A percentile compares a stretch with the other conserved stretches of the same genome.
phyloP scores from a whole-genome alignment of 306 rosid species.

The Hippophae gyantsensis region DNA sequence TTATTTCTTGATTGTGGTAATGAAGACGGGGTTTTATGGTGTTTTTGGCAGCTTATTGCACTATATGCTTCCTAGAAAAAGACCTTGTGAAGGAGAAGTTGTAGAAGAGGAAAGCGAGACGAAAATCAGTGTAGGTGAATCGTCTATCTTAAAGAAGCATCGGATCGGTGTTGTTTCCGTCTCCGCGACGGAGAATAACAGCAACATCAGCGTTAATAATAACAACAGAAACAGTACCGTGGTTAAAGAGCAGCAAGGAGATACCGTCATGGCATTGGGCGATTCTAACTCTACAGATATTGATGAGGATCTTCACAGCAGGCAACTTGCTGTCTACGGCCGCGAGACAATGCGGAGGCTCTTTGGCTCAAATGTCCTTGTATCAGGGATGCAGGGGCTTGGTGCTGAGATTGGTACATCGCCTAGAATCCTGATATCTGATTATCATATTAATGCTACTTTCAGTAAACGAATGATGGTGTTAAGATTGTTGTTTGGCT shows the following conservation, averaged over 20 bases:
- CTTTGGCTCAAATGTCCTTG: constrained; percentile 23
- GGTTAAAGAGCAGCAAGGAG: neutral
- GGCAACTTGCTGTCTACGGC: constrained; percentile 29
- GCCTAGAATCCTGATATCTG: neutral
- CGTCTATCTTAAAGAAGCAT: constrained; percentile 16
- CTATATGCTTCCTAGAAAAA: constrained; percentile 38
- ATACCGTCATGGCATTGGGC: constrained; percentile 17
- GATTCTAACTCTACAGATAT: constrained; percentile 12
- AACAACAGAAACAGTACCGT: neutral
- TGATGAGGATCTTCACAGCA: constrained; percentile 29
- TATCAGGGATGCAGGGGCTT: constrained; percentile 26
- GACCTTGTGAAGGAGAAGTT: constrained; percentile 25
- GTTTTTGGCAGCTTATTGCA: constrained; percentile 21
- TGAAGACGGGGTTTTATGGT: neutral
- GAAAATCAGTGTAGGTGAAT: neutral
- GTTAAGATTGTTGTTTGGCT: no score
- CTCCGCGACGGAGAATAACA: constrained; percentile 4
- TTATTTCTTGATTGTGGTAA: neutral
- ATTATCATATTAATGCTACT: neutral
- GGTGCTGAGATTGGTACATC: constrained; percentile 24
- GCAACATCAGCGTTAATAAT: neutral
- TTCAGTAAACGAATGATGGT: no score
- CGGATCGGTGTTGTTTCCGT: constrained; percentile 2
- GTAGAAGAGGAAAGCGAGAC: constrained; percentile 13
- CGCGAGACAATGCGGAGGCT: constrained; percentile 31